Base-by-base conservation (phyloP, 768 basidiomycete species). In the Mycena chlorophos region DNA sequence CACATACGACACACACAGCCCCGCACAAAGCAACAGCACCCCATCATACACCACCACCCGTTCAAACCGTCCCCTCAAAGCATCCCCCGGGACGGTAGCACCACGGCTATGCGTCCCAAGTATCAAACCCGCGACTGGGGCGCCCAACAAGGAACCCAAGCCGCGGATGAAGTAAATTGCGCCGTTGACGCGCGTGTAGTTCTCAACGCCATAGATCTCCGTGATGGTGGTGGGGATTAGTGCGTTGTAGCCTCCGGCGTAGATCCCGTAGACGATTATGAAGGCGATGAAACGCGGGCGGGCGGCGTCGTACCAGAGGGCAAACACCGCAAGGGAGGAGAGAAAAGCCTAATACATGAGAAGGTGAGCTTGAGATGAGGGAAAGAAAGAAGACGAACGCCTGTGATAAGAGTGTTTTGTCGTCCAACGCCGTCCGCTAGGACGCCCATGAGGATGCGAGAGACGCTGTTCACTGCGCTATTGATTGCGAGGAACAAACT, bases 171-270 rank as follows among this genome's bases (percentile, higher is more conserved):
- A 74, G 56, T 77, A 76, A 43, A 77, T 67, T 34, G 69, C 68
- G 2, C 71, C 69, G 56, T 77, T 78, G 39, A 77, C 74, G 50
- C 71, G 66, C 20, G 74, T 61, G 56, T 77, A 77, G 51, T 78
- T 73, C 52, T 75, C 72, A 23, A 71, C 66, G 3, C 76, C 76
- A 52, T 75, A 78, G 12, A 78, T 67, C 40, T 77, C 76, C 1
- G 74, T 69, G 54, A 76, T 74, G 1, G 75, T 74, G 5, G 77
- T 76, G 3, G 76, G 76, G 19, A 78, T 60, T 10, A 77, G 67
- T 10, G 74, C 72, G 54, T 77, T 76, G 65, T 78, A 77, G 3
- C 77, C 77, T n/a, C 77, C 76, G 2, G 78, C 73, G 42, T 69
- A 72, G 48, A 78, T 64, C n/a, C 74, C 78, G 56, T 79, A 78